These are phyloP conservation scores for Colletotrichum sp. DNA, from an alignment of 2,329 filamentous ascomycete species.

Conservation along the genomic window DNA sequence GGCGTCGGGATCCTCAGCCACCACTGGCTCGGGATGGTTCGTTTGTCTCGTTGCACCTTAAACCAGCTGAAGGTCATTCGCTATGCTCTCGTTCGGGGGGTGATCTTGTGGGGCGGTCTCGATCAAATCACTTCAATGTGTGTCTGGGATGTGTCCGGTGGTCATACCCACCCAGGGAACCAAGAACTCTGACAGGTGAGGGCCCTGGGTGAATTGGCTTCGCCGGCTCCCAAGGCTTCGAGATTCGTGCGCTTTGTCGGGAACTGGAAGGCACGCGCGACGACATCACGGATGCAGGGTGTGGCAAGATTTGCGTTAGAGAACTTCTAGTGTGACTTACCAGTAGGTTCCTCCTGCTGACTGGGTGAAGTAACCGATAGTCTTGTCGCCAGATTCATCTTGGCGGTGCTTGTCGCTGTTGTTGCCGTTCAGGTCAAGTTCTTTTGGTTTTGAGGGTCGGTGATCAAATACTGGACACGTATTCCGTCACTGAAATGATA, in stretches of 20 bases:
- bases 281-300: constrained; percentile 2
- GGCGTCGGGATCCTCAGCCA: not conserved
- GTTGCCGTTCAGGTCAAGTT: not conserved
- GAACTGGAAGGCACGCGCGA: not conserved
- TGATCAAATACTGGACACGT: not conserved
- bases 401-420: not conserved
- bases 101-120: not conserved
- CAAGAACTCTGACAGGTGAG: not conserved
- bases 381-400: not conserved
- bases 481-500: not conserved
- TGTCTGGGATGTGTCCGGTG: not conserved
- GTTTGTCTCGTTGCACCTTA: not conserved
- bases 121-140: not conserved
- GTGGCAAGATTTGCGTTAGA: not conserved
- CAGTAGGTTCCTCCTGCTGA: constrained; percentile 1
- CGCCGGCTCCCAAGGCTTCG: not conserved
- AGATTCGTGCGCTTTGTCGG: not conserved
- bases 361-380: constrained; percentile 5
- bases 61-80: not conserved
- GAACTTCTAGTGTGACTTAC: constrained; percentile 1
- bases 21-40: not conserved
- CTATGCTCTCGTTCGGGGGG: not conserved
- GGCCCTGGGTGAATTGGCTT: not conserved
- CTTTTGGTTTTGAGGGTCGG: not conserved
- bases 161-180: not conserved